Conservation (phyloP, 208 protist genomes). For the Wallacemonas collosoma region DNA sequence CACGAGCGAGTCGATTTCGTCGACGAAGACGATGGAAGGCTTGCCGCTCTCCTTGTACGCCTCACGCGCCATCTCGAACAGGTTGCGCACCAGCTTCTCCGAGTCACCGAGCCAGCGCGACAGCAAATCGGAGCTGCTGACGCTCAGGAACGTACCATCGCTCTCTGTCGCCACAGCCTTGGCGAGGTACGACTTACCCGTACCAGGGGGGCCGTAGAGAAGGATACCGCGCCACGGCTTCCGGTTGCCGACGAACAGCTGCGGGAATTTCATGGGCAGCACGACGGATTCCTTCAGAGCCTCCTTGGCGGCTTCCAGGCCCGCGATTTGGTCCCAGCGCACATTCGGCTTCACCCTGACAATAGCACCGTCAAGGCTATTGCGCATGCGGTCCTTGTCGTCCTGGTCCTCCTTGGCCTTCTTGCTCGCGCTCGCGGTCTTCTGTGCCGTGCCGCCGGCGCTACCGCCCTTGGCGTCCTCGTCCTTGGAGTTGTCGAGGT, state of each 20-base stretch:
- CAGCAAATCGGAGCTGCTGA: slow-evolving; percentile 89
- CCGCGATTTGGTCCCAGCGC: slow-evolving; percentile 89
- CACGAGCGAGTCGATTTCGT: slow-evolving; percentile 95
- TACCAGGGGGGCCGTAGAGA: slow-evolving; percentile 93
- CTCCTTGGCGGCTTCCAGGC: slow-evolving; percentile 91
- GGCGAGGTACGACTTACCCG: slow-evolving; percentile 93
- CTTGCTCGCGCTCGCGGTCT: slow-evolving; percentile 70
- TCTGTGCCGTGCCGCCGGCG: slow-evolving; percentile 43
- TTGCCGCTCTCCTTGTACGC: slow-evolving; percentile 74
- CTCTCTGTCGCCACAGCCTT: slow-evolving; percentile 92
- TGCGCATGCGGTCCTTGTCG: slow-evolving; percentile 90
- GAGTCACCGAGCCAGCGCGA: slow-evolving; percentile 94
- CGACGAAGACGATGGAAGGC: slow-evolving; percentile 94
- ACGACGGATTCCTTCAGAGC: slow-evolving; percentile 93
- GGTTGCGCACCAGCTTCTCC: slow-evolving; percentile 92
- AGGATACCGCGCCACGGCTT: slow-evolving; percentile 93
- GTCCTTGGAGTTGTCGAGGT: slow-evolving; percentile 83
- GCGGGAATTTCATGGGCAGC: slow-evolving; percentile 88
- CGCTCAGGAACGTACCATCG: slow-evolving; percentile 92
- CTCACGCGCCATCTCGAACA: slow-evolving; percentile 94
- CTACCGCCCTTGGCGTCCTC: slow-evolving; percentile 35
- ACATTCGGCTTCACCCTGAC: slow-evolving; percentile 87
- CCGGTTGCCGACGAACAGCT: slow-evolving; percentile 93
- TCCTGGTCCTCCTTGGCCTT: slow-evolving; percentile 93
- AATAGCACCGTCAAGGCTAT: slow-evolving; percentile 77